Percentiles rank a stretch among this genome's conserved stretches.
These are phyloP conservation scores for Hypomontagnella monticulosa DNA, from an alignment of 495 filamentous ascomycete genomes.

Conservation along the genomic window DNA sequence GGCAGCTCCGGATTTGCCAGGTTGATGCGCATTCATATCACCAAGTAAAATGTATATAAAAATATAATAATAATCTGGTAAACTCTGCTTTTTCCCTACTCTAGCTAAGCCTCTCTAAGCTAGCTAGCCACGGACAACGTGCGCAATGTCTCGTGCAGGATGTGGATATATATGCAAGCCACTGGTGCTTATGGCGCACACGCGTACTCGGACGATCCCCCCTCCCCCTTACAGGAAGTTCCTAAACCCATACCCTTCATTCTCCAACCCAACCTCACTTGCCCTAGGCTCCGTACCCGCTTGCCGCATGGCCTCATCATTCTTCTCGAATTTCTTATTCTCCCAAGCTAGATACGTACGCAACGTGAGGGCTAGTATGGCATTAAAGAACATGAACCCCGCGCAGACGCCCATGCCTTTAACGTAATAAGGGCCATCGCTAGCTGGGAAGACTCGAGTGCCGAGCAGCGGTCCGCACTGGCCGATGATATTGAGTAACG, in stretches of 20 bases:
- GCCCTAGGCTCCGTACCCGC: conserved; percentile 19
- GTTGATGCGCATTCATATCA: not conserved
- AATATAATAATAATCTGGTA: no score
- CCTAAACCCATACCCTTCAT: conserved; percentile 52
- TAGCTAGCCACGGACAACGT: no score
- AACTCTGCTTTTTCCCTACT: no score
- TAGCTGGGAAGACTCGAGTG: conserved; percentile 71
- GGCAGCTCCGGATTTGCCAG: not conserved
- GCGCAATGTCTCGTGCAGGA: no score
- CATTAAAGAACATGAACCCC: conserved; percentile 76
- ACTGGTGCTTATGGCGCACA: not conserved
- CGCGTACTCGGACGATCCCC: not conserved
- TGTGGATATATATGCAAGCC: not conserved
- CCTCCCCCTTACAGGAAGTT: conserved; percentile 45
- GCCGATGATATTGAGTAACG: conserved; percentile 74
- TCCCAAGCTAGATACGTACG: conserved; percentile 68
- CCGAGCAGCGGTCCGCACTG: conserved; percentile 79
- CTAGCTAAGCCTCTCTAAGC: no score
- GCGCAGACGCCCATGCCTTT: conserved; percentile 75
- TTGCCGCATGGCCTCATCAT: conserved; percentile 39
- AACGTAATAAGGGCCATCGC: conserved; percentile 69
- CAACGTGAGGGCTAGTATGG: conserved; percentile 63
- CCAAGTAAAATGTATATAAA: no score
- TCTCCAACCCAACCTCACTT: conserved; percentile 40
- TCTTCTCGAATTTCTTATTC: conserved; percentile 66